Conservation (phyloP, 225 moss, liverwort and hornwort genomes). For the Lunularia cruciata region DNA sequence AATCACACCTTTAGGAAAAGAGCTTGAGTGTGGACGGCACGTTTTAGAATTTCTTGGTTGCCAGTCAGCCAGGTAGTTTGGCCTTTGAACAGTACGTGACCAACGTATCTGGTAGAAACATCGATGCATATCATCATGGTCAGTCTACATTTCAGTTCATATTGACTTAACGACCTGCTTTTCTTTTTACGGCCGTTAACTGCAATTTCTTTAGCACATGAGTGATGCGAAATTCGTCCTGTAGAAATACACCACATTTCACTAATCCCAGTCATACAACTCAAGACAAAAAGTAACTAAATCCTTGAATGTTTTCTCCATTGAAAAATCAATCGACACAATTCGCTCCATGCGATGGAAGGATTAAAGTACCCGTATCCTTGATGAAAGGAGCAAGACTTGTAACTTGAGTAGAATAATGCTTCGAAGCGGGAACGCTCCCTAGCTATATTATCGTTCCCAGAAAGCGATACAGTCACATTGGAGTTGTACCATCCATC, state of each 20-base stretch:
- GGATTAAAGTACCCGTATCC: conserved; percentile 46
- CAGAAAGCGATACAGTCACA: not conserved
- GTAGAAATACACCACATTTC: too few relatives aligned
- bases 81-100: conserved; percentile 37
- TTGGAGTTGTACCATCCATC: conserved; percentile 41
- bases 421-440: conserved; percentile 25
- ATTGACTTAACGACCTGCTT: too few relatives aligned
- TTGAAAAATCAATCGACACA: too few relatives aligned
- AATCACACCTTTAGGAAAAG: conserved; percentile 33
- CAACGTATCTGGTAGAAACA: conserved; percentile 50
- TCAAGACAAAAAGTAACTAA: too few relatives aligned
- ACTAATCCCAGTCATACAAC: too few relatives aligned
- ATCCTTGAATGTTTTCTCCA: too few relatives aligned
- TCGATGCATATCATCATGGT: too few relatives aligned
- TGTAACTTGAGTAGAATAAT: conserved; percentile 45
- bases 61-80: conserved; percentile 43
- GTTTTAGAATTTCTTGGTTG: conserved; percentile 24
- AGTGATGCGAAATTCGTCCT: too few relatives aligned
- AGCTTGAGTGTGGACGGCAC: conserved; percentile 25
- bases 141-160: too few relatives aligned
- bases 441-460: not conserved
- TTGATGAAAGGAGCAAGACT: conserved; percentile 39
- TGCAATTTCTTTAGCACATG: too few relatives aligned
- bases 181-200: too few relatives aligned
- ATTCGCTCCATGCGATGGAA: not conserved